phyloP scores from a whole-genome alignment of 305 asterid genomes.

The Stenogyne calaminthoides region DNA sequence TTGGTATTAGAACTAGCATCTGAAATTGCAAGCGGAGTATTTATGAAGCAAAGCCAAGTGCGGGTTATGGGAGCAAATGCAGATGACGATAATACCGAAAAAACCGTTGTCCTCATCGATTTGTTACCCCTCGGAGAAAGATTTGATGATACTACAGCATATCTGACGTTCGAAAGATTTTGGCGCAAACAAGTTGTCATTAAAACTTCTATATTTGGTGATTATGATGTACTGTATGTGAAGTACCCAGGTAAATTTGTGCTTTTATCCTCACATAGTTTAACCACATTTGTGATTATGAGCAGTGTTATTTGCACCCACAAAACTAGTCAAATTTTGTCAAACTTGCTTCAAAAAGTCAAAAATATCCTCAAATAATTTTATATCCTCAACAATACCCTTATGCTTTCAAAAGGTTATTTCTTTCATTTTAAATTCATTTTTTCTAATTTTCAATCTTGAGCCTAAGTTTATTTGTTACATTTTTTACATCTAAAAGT shows the following conservation, averaged over 20 bases:
- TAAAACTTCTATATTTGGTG: slow-evolving; percentile 69
- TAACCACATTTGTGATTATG: background rate
- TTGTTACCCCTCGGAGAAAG: slow-evolving; percentile 77
- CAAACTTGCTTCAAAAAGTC: background rate
- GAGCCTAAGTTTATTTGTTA: background rate
- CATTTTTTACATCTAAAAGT: background rate
- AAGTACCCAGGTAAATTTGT: slow-evolving; percentile 73
- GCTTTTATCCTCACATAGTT: slow-evolving; percentile 18
- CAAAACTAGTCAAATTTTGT: background rate
- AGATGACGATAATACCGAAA: slow-evolving; percentile 75
- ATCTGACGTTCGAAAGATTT: slow-evolving; percentile 66
- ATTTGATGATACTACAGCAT: slow-evolving; percentile 68
- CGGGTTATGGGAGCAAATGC: slow-evolving; percentile 98
- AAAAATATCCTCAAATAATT: background rate
- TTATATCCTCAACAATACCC: background rate
- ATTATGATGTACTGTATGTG: slow-evolving; percentile 80
- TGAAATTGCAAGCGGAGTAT: slow-evolving; percentile 74
- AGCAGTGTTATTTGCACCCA: background rate
- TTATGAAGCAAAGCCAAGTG: slow-evolving; percentile 82
- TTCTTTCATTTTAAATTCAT: background rate
- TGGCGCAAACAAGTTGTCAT: slow-evolving; percentile 76
- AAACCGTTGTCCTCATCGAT: slow-evolving; percentile 73
- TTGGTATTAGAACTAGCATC: slow-evolving; percentile 83
- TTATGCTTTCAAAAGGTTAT: background rate
- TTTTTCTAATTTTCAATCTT: background rate